Conservation (phyloP, 2,329 filamentous ascomycete species). For the Chaetomium sp. region DNA sequence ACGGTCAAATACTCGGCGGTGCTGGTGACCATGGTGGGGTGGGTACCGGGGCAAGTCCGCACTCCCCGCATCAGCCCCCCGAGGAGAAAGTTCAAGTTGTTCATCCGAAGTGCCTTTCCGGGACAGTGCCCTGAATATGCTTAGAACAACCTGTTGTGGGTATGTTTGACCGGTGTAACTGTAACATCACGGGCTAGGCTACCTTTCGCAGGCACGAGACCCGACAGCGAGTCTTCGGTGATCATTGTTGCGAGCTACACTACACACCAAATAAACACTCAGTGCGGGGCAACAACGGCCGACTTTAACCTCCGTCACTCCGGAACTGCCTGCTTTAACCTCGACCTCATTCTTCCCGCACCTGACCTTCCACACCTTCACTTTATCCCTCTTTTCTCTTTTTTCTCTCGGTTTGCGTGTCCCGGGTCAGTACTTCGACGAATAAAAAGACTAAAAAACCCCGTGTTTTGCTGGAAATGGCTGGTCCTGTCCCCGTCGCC, state of each 20-base stretch:
- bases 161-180: background rate
- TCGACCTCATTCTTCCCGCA: background rate
- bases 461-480: slow-evolving; percentile 45
- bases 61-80: background rate
- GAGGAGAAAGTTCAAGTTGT: slow-evolving; percentile 1
- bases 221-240: background rate
- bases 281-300: slow-evolving; percentile 7
- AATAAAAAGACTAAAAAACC: background rate
- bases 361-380: background rate
- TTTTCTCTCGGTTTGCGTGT: background rate
- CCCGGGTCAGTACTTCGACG: too few relatives aligned
- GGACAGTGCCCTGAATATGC: background rate
- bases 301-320: background rate
- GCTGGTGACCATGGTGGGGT: slow-evolving; percentile 3
- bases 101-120: slow-evolving; percentile 5
- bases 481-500: slow-evolving; percentile 69
- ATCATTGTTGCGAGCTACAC: background rate
- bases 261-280: too few relatives aligned
- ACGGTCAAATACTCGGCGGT: slow-evolving; percentile 13
- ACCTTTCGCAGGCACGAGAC: background rate
- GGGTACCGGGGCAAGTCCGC: background rate
- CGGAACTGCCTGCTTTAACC: background rate
- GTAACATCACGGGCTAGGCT: background rate
- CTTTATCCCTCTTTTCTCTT: background rate
- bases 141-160: background rate